Base-by-base conservation (phyloP, 2,329 filamentous ascomycete species). In the Akanthomyces dipterigenus region DNA sequence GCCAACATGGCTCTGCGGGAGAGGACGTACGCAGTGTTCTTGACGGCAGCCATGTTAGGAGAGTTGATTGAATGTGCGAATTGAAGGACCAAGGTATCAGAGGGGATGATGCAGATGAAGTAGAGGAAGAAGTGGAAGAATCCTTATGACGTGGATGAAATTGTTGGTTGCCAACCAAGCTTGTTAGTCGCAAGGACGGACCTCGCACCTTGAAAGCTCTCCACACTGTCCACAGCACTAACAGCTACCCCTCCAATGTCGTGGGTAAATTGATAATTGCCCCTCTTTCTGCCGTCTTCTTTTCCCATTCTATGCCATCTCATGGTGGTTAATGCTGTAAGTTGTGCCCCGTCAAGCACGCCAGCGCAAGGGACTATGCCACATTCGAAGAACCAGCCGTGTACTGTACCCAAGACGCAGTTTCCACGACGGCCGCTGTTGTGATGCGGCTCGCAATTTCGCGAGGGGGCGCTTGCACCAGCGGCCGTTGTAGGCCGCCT, bases 11-110 rank as follows among this genome's bases (percentile, higher is more conserved):
- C 22, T 38, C 46, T 11, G 36, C 28, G 38, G 43, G 53, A 45
- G 40, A 51, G 48, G 6, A 59, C 67, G 40, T 57, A 68, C 66
- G 63, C 63, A 55, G 65, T 70, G 60, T 66, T 65, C 61, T 72
- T 71, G 55, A 68, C 55, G 61, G 67, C 65, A 50, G 71, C 69
- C 72, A 73, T 74, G 51, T 14, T 36, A 26, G 28, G 8, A 16
- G 45, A 24, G 18, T 6, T n/a, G 34, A 24, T 42, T 28, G 11
- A 2, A 31, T 16, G 16, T 55, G 18, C 28, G 26, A 31, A n/a
- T 26, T 1, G 20, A 26, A 14, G 8, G 11, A 24, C 8, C 0
- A 34, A 11, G 11, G 8, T 46, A n/a, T 18, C 36, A 11, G 6
- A 26, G 28, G 11, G 16, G 4, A 8, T 6, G 3, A 18, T 3